Base-by-base conservation (phyloP, 2,329 filamentous ascomycete species). In the Ophiosphaerella herpotricha region DNA sequence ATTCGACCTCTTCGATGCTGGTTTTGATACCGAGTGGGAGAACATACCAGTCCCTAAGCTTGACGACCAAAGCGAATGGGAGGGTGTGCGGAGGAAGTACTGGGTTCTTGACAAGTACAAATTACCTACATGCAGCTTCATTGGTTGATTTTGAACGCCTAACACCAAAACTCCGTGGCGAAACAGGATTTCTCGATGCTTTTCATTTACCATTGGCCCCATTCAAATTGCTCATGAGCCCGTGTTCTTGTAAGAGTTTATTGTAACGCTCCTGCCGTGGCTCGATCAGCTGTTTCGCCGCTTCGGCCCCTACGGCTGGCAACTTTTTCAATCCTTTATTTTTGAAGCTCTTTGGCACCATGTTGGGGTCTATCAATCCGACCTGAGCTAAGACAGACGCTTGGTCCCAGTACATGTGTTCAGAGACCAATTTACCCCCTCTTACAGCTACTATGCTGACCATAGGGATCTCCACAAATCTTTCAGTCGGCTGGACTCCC, bases 21-120 rank as follows among this genome's bases (percentile, higher is more conserved):
- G 92, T 0, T 83, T 97, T 61, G 93, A 97, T 65, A 85, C 93
- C 1, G 89, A 92, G 44, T 97, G 91, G 91, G 82, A 87, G 45
- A 87, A 87, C 48, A 82, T 94, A 31, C 77, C 83, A 5, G 89
- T 97, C 12, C 85, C 91, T 13, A 85, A 83, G 48, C 75, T 96
- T 44, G 83, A 86, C 11, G 78, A 85, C 60, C 82, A 84, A 33
- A 87, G 86, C 5, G 89, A 93, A 66, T 99, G 94, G 94, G 82
- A 90, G 59, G 93, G 92, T 1, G 90, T 97, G 12, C 85, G 88
- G 68, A 84, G 92, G 64, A 85, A 89, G 51, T 97, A 97, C 72
- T 97, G 93, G 92, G 89, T 88, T 26, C 78, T 97, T 45, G 85
- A 91, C 54, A 85, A 82, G 61, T 94, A 94, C 72, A 83, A 84